These are phyloP conservation scores for Cyclostephanos tholiformis DNA, from an alignment of 108 stramenopile genomes.

Conservation along the genomic window DNA sequence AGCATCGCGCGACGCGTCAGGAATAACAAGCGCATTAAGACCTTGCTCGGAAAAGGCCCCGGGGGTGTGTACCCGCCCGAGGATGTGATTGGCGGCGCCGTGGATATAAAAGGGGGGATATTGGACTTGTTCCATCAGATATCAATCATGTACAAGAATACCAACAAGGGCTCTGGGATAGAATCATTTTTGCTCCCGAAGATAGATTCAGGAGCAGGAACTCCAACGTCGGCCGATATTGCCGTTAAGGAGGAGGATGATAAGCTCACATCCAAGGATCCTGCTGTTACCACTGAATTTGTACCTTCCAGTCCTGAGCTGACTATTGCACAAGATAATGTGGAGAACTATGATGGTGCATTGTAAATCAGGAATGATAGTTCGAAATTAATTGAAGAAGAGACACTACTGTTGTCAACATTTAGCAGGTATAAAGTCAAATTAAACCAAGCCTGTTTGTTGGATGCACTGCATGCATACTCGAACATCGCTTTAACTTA, in stretches of 20 bases:
- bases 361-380: constrained; percentile 22
- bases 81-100: constrained; percentile 40
- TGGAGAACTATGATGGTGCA: constrained; percentile 47
- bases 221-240: constrained; percentile 6
- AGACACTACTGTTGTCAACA: neutral
- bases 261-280: neutral
- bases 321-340: constrained; percentile 33
- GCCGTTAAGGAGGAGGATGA: constrained; percentile 15
- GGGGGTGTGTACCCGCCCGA: constrained; percentile 43
- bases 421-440: neutral
- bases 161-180: constrained; percentile 6
- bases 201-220: constrained; percentile 17
- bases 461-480: neutral
- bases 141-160: constrained; percentile 36
- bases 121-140: constrained; percentile 51
- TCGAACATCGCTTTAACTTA: neutral
- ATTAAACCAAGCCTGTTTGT: neutral
- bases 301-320: constrained; percentile 31
- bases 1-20: constrained; percentile 43
- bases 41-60: constrained; percentile 41
- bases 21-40: constrained; percentile 44
- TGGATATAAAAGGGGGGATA: constrained; percentile 44
- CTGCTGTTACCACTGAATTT: neutral
- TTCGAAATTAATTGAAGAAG: neutral
- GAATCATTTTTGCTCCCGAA: constrained; percentile 35